These are phyloP conservation scores for Tricholomella constricta DNA, from an alignment of 768 basidiomycete species.

Conservation along the genomic window DNA sequence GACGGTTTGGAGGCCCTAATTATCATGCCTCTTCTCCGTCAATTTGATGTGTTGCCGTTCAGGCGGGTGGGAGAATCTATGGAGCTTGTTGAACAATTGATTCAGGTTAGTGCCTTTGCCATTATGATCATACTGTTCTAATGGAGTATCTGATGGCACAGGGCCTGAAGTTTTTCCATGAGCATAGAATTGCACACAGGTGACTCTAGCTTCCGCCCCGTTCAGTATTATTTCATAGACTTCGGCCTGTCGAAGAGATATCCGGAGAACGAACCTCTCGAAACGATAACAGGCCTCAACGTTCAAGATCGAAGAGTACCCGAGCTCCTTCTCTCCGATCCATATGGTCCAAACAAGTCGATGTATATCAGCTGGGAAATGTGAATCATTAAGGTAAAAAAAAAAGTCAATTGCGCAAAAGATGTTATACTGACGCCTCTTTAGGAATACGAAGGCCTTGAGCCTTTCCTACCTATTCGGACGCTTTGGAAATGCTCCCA, in stretches of 20 bases:
- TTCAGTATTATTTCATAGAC: too few species aligned
- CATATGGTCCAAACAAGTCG: constrained; percentile 3
- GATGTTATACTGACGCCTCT: too few species aligned
- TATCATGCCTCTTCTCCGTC: constrained; percentile 19
- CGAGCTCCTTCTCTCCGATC: background rate
- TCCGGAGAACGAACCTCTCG: background rate
- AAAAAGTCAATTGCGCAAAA: too few species aligned
- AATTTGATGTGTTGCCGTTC: constrained; percentile 19
- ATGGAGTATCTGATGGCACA: background rate
- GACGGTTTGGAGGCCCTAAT: constrained; percentile 5
- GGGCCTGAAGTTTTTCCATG: constrained; percentile 5
- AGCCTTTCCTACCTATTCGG: background rate
- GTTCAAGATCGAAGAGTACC: constrained; percentile 8
- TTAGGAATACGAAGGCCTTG: too few species aligned
- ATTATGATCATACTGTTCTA: too few species aligned
- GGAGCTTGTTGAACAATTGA: too few species aligned
- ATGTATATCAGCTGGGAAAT: background rate
- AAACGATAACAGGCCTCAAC: background rate
- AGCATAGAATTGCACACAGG: constrained; percentile 2
- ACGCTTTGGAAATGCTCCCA: background rate
- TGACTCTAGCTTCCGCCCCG: background rate
- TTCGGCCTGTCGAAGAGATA: constrained; percentile 1
- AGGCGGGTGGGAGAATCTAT: constrained; percentile 16
- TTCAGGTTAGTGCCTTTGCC: background rate
- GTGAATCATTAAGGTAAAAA: too few species aligned